Base-by-base conservation (phyloP, 352 stramenopile genomes). In the Phytophthora cactorum region DNA sequence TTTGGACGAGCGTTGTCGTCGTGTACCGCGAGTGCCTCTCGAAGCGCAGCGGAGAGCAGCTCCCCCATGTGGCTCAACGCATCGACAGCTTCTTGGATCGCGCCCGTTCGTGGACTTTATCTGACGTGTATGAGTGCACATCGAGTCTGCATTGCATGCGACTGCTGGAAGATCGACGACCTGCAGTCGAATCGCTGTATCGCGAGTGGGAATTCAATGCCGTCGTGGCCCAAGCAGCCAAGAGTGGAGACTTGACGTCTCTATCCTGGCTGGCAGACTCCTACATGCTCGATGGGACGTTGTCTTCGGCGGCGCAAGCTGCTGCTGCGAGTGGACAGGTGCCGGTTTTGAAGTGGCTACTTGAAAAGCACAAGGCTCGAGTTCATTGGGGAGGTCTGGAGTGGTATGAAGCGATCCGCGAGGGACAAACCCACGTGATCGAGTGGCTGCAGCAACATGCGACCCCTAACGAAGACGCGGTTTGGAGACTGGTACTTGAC, bases 381-480 rank as follows among this genome's bases (percentile, higher is more conserved):
- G 60, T 70, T 61, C 28, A 68, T 39, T 74, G 66, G 66, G 66
- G 66, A 66, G 53, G 61, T 6, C 10, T 53, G 10, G 66, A 73
- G 22, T 73, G 66, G 59, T 34, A 46, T n/a, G 60, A 36, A 53
- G 66, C 53, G n/a, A 59, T 74, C 38, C 44, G 52, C 12, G 34
- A 25, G 15, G 27, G 47, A 12, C 59, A 70, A 7, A 68, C 9
- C 12, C 11, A 50, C 8, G 53, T 62, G 32, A 54, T 74, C 41
- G 8, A 74, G 17, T 74, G 66, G 66, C 54, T 74, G 3, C 11
- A 39, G 17, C 12, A 44, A 5, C 17, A 66, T 12, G 28, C n/a
- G 44, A 34, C 14, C 22, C 59, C 60, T 12, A 32, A 69, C 27
- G 7, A 54, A 25, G 60, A 74, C 32, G 61, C 61, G 10, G 27